phyloP scores from a whole-genome alignment of 2,329 filamentous ascomycete species.

The Talaromyces islandicus region DNA sequence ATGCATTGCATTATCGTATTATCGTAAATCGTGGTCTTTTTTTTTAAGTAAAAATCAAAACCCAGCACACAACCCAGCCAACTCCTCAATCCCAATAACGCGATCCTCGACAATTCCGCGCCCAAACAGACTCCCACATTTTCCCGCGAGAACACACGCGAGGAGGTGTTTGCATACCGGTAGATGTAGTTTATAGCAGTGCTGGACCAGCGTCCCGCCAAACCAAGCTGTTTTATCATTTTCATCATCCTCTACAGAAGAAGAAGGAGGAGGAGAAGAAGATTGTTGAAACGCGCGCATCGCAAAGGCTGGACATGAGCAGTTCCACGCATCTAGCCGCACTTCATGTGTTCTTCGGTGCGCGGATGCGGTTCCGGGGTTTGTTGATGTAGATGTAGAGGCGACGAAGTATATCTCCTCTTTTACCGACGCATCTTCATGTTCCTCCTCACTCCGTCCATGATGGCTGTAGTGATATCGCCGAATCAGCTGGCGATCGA shows the following conservation, averaged over 20 bases:
- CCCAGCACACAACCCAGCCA: conserved; percentile 62
- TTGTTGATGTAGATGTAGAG: conserved; percentile 48
- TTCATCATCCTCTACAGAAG: not conserved
- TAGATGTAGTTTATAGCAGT: conserved; percentile 11
- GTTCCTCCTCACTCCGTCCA: conserved; percentile 3
- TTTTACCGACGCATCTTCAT: not conserved
- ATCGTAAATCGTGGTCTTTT: not conserved
- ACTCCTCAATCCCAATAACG: conserved; percentile 49
- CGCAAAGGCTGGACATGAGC: conserved; percentile 79
- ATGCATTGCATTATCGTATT: not conserved
- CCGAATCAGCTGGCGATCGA: conserved; percentile 70
- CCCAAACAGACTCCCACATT: conserved; percentile 55
- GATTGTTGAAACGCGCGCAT: conserved; percentile 60
- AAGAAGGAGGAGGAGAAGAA: not conserved
- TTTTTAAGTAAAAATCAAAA: conserved; percentile 17
- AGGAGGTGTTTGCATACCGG: conserved; percentile 80
- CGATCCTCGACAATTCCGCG: conserved; percentile 41
- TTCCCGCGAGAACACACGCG: conserved; percentile 69
- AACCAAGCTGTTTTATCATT: conserved; percentile 20
- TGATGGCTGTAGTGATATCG: conserved; percentile 35
- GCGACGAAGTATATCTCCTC: conserved; percentile 56
- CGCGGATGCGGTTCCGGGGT: too few relatives aligned
- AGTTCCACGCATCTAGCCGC: conserved; percentile 72
- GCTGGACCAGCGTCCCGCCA: conserved; percentile 28
- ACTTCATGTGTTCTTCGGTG: conserved; percentile 58